phyloP scores from a whole-genome alignment of 169 alveolate species.

The Plasmodium blacklocki region DNA sequence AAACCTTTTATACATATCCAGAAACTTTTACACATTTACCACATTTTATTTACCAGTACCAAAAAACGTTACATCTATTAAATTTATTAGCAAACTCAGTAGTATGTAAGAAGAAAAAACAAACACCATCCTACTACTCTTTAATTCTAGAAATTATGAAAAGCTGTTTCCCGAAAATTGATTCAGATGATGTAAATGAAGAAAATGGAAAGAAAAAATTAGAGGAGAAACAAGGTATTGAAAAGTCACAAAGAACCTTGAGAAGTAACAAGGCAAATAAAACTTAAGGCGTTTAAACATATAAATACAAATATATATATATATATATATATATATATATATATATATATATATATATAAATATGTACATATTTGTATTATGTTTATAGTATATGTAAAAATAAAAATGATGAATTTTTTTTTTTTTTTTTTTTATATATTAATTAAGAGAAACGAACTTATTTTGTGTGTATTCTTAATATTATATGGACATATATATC shows the following conservation, averaged over 20 bases:
- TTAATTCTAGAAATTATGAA: slow-evolving; percentile 37
- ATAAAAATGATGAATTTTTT: too few relatives aligned
- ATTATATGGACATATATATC: too few relatives aligned
- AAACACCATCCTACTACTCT: background rate
- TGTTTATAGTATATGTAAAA: background rate
- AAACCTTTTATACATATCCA: slow-evolving; percentile 28
- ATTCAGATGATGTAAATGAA: slow-evolving; percentile 2
- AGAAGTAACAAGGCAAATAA: slow-evolving; percentile 21
- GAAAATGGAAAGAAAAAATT: slow-evolving; percentile 10
- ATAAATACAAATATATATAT: background rate
- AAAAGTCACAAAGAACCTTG: slow-evolving; percentile 35
- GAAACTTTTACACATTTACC: slow-evolving; percentile 34
- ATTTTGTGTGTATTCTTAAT: too few relatives aligned
- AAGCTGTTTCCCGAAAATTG: slow-evolving; percentile 31
- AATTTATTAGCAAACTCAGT: slow-evolving; percentile 14
- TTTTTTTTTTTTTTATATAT: background rate
- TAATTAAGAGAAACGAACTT: background rate
- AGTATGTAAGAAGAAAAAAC: slow-evolving; percentile 26
- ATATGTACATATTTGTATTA: background rate
- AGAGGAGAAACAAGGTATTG: slow-evolving; percentile 44
- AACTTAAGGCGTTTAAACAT: too few relatives aligned
- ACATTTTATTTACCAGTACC: slow-evolving; percentile 42
- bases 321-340: background rate
- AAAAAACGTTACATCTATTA: slow-evolving; percentile 33
- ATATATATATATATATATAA: background rate